Evolutionary conservation across 202 grass and related monocot species (phyloP), one percentile per base, ranked within the genome.

Genomic region (Schoenoplectus triqueter): DNA sequence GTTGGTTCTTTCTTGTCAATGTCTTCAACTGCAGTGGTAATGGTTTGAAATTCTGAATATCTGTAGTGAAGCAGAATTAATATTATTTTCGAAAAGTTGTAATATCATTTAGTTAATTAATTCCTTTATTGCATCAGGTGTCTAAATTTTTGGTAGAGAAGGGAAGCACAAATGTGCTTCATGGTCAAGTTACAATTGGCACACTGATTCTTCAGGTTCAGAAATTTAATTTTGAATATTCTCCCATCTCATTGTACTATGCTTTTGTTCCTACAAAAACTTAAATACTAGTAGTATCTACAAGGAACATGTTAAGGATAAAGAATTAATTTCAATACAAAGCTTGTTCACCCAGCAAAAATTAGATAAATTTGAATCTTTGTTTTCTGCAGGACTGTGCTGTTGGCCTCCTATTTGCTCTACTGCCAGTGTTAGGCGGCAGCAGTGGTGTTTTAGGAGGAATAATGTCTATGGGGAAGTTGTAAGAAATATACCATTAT

Each of bases 1-100:
- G 93, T 99, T 69, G 96, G 96, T 80, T 93, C 96, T n/a, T 99
- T 99, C 88, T 89, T 99, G 82, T 99, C 96, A 86, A 94, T 99
- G 96, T 99, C 93, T 83, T 96, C 93, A 63, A 96, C 96, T 73
- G 96, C 93, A 90, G 93, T 99, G 96, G 96, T 99, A 89, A 88
- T 77, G 49, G 19, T 81, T 45, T 46, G 51, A 59, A 59, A 59
- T 59, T 59, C 15, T 14, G 10, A 81, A 56, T 66, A 70, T 40
- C 68, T 83, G 19, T 87, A 56, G 52, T 74, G 66, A 72, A 15
- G 20, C 81, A 39, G 21, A 48, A 83, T 82, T 67, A 42, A 73
- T 42, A 48, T 39, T n/a, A 8, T 51, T 57, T 80, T 64, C 44
- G 48, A 51, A 40, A 50, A 84, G 45, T 4, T 6, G 9, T 57